A percentile compares a stretch with the other conserved stretches of the same genome.
phyloP scores from a whole-genome alignment of 2,329 filamentous ascomycete species.

The Sporothrix brasiliensis region DNA sequence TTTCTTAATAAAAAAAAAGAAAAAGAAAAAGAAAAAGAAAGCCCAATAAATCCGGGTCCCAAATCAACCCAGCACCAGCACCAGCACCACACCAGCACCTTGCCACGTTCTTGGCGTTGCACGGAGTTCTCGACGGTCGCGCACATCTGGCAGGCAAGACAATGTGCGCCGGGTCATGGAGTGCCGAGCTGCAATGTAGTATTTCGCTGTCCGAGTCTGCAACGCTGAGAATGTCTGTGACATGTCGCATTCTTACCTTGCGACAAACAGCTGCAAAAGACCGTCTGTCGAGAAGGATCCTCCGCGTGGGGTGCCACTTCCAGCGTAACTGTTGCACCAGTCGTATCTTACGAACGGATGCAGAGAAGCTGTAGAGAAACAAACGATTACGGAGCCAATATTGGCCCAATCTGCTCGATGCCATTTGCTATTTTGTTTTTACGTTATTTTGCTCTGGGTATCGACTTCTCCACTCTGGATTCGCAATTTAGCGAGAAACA shows the following conservation, averaged over 20 bases:
- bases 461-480: too few species aligned
- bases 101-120: neutral
- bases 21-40: too few species aligned
- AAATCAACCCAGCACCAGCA: neutral
- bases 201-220: neutral
- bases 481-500: too few species aligned
- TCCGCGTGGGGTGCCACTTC: neutral
- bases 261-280: too few species aligned
- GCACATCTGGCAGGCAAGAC: too few species aligned
- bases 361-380: too few species aligned
- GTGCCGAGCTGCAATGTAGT: neutral
- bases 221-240: neutral
- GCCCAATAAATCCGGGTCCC: neutral
- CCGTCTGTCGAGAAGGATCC: neutral
- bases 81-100: neutral
- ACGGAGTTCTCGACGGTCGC: neutral
- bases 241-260: too few species aligned
- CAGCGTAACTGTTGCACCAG: neutral
- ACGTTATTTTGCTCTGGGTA: too few species aligned
- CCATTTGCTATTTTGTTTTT: too few species aligned
- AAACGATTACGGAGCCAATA: too few species aligned
- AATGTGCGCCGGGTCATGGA: too few species aligned
- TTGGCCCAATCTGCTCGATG: too few species aligned
- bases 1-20: constrained; percentile 1
- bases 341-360: neutral